phyloP scores from a whole-genome alignment of 495 filamentous ascomycete species.

The Aspergillus funiculosus region DNA sequence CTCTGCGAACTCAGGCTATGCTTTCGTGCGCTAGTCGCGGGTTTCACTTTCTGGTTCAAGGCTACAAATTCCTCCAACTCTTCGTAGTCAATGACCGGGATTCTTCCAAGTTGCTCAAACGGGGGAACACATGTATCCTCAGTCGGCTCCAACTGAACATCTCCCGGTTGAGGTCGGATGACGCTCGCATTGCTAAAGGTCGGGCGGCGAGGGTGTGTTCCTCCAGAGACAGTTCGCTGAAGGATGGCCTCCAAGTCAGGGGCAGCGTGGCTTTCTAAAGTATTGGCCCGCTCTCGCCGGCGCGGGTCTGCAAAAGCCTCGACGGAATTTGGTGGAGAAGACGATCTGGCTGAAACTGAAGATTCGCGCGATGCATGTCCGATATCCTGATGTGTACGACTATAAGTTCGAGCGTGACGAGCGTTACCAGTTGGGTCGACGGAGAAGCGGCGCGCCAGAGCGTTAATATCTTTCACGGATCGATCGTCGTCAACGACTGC shows the following conservation, averaged over 20 bases:
- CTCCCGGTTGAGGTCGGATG: slow-evolving; percentile 40
- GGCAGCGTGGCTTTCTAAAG: slow-evolving; percentile 52
- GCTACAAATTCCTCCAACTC: slow-evolving; percentile 81
- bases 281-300: slow-evolving; percentile 61
- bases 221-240: slow-evolving; percentile 65
- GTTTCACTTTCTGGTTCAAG: slow-evolving; percentile 45
- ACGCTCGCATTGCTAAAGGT: slow-evolving; percentile 57
- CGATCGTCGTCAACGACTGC: slow-evolving; percentile 77
- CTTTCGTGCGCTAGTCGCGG: slow-evolving; percentile 36
- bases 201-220: slow-evolving; percentile 55
- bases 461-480: slow-evolving; percentile 37
- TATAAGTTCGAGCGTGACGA: slow-evolving; percentile 35
- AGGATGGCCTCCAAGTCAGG: slow-evolving; percentile 57
- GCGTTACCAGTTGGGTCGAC: slow-evolving; percentile 34
- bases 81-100: slow-evolving; percentile 74
- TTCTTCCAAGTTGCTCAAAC: slow-evolving; percentile 49
- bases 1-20: slow-evolving; percentile 49
- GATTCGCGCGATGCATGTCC: slow-evolving; percentile 44
- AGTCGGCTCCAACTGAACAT: slow-evolving; percentile 45
- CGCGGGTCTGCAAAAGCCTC: slow-evolving; percentile 86
- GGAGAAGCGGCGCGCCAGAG: slow-evolving; percentile 35
- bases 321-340: slow-evolving; percentile 92
- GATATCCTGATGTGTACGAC: slow-evolving; percentile 40
- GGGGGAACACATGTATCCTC: slow-evolving; percentile 82
- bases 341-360: slow-evolving; percentile 59